These are phyloP conservation scores for Podaxis mareebaensis DNA, from an alignment of 768 basidiomycete genomes.

Conservation along the genomic window DNA sequence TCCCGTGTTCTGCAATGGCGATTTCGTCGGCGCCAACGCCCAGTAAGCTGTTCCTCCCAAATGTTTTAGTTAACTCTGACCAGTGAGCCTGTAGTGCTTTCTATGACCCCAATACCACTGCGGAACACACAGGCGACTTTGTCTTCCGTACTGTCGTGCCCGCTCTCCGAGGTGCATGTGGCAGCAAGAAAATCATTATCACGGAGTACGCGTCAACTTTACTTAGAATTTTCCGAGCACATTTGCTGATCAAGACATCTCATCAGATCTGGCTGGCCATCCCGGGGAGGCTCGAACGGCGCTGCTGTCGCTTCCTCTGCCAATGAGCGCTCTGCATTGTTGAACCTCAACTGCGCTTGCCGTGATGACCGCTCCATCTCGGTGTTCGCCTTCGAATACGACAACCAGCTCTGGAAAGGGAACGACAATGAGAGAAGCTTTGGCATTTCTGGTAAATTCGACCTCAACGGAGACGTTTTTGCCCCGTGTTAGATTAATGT, in stretches of 20 bases:
- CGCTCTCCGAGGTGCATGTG: slow-evolving; percentile 34
- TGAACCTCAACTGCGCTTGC: slow-evolving; percentile 36
- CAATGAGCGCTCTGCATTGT: slow-evolving; percentile 34
- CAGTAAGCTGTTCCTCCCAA: slow-evolving; percentile 26
- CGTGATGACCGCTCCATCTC: slow-evolving; percentile 31
- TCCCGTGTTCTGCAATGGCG: slow-evolving; percentile 33
- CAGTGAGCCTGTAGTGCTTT: slow-evolving; percentile 28
- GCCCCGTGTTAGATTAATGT: slow-evolving; percentile 21
- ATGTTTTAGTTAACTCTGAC: background rate
- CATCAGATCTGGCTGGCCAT: slow-evolving; percentile 41
- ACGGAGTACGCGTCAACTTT: slow-evolving; percentile 31
- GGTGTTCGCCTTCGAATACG: slow-evolving; percentile 39
- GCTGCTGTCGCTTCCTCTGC: slow-evolving; percentile 30
- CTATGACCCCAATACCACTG: slow-evolving; percentile 32
- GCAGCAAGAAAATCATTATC: slow-evolving; percentile 36
- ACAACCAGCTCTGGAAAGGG: slow-evolving; percentile 38
- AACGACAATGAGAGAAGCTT: slow-evolving; percentile 41
- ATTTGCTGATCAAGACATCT: background rate
- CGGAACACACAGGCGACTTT: slow-evolving; percentile 37
- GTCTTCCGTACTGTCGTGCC: slow-evolving; percentile 39
- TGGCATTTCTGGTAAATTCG: slow-evolving; percentile 35
- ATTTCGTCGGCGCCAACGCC: slow-evolving; percentile 41
- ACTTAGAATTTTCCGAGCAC: background rate
- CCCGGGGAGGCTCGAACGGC: slow-evolving; percentile 31
- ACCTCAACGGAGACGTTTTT: slow-evolving; percentile 28